These are phyloP conservation scores for Viscum album DNA, from an alignment of 177 flowering plant species.

Conservation along the genomic window DNA sequence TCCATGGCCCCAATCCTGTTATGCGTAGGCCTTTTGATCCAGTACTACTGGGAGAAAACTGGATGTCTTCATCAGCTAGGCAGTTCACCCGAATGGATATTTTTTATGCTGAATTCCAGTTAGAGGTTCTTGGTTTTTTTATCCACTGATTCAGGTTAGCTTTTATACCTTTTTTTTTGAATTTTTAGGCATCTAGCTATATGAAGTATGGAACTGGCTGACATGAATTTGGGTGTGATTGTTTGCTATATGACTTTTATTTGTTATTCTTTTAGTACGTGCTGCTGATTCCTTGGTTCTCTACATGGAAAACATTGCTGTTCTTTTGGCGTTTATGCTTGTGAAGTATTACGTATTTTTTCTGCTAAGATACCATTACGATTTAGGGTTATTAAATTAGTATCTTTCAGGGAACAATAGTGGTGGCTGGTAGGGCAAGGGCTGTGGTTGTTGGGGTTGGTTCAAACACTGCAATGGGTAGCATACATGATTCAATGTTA, in stretches of 20 bases:
- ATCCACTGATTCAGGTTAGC: no score
- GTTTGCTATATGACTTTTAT: neutral
- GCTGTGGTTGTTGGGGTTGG: conserved; percentile 94
- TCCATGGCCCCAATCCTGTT: no score
- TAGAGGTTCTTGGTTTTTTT: no score
- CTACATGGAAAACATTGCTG: neutral
- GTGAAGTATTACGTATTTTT: neutral
- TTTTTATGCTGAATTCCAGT: no score
- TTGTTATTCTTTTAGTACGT: neutral
- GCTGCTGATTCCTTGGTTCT: neutral
- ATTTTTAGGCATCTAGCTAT: no score
- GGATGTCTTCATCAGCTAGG: no score
- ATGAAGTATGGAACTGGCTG: no score
- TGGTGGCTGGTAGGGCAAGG: conserved; percentile 91
- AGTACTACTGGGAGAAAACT: no score
- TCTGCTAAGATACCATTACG: neutral
- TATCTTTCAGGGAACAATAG: conserved; percentile 66
- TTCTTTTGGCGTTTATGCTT: neutral
- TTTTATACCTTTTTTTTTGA: no score
- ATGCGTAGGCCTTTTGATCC: no score
- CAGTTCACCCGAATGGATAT: no score
- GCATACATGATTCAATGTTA: conserved; percentile 94
- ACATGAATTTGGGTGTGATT: no score
- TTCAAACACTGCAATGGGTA: conserved; percentile 94
- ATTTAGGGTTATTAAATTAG: neutral